Percentiles rank a stretch among this genome's conserved stretches.
These are phyloP conservation scores for Aureobasidium uvarum DNA, from an alignment of 2,329 filamentous ascomycete genomes.

Conservation along the genomic window DNA sequence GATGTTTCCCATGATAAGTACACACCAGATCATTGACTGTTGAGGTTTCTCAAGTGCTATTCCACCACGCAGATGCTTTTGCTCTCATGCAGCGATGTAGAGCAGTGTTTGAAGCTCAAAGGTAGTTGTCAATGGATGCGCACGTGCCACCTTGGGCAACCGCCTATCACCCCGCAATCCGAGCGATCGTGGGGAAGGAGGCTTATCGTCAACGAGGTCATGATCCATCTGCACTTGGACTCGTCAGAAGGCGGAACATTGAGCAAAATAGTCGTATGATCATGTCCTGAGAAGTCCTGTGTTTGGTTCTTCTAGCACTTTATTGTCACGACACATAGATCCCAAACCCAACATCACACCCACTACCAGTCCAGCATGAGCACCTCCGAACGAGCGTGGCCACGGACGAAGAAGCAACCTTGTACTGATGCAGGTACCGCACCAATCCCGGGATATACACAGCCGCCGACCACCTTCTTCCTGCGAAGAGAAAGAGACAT, in stretches of 20 bases:
- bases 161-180: too few species aligned
- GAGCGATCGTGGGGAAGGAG: too few species aligned
- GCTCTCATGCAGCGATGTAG: too few species aligned
- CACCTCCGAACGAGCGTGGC: constrained; percentile 1
- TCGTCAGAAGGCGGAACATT: not conserved
- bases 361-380: not conserved
- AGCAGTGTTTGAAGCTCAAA: too few species aligned
- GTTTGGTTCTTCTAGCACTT: too few species aligned
- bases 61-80: too few species aligned
- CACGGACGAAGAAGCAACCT: constrained; percentile 7
- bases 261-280: constrained; percentile 20
- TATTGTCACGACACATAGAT: not conserved
- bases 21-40: not conserved
- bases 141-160: not conserved
- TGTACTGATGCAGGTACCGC: constrained; percentile 25
- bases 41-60: too few species aligned
- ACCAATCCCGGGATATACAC: constrained; percentile 34
- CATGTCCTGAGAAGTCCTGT: not conserved
- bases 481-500: constrained; percentile 55
- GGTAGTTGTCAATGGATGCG: not conserved
- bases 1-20: constrained; percentile 4
- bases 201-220: constrained; percentile 10
- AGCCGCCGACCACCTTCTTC: constrained; percentile 59
- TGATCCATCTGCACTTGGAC: not conserved
- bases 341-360: not conserved